A percentile compares a stretch with the other conserved stretches of the same genome.
Conservation (phyloP, 2,329 filamentous ascomycete species). For the Paracamarosporium sp. region DNA sequence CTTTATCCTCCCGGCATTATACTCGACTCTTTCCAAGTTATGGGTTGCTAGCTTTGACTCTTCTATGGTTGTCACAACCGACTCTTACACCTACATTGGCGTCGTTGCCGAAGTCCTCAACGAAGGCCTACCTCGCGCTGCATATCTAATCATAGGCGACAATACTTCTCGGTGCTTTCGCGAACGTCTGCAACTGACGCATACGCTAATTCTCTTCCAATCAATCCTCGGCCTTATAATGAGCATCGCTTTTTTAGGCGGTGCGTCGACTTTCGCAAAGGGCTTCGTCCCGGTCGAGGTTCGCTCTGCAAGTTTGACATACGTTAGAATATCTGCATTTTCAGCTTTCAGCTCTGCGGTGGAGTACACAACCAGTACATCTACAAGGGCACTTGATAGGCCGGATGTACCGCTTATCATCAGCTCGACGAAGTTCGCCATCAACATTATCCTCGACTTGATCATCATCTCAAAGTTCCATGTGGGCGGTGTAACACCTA, state of each 20-base stretch:
- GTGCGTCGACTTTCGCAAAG: constrained; percentile 62
- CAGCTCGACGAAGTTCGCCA: constrained; percentile 66
- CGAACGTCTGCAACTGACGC: constrained; percentile 64
- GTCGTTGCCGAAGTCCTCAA: constrained; percentile 73
- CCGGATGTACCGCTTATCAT: constrained; percentile 74
- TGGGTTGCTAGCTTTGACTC: constrained; percentile 75
- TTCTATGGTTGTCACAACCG: constrained; percentile 67
- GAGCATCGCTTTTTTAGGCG: constrained; percentile 64
- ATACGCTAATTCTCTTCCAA: constrained; percentile 66
- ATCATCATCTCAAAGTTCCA: constrained; percentile 72
- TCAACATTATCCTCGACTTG: constrained; percentile 73
- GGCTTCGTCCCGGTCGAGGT: constrained; percentile 69
- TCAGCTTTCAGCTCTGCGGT: constrained; percentile 67
- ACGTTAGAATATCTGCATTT: constrained; percentile 70
- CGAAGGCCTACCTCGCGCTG: constrained; percentile 72
- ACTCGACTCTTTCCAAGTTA: constrained; percentile 70
- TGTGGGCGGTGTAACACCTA: constrained; percentile 61
- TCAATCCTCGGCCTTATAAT: constrained; percentile 63
- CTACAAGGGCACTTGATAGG: constrained; percentile 70
- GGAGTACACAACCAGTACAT: constrained; percentile 66
- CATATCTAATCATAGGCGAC: constrained; percentile 74
- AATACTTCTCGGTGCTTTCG: constrained; percentile 58
- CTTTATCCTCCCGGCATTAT: constrained; percentile 71
- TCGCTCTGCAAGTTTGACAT: constrained; percentile 63
- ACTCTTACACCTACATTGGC: constrained; percentile 73